phyloP scores from a whole-genome alignment of 163 green algal genomes.

The Coccomyxa subellipsoidea region DNA sequence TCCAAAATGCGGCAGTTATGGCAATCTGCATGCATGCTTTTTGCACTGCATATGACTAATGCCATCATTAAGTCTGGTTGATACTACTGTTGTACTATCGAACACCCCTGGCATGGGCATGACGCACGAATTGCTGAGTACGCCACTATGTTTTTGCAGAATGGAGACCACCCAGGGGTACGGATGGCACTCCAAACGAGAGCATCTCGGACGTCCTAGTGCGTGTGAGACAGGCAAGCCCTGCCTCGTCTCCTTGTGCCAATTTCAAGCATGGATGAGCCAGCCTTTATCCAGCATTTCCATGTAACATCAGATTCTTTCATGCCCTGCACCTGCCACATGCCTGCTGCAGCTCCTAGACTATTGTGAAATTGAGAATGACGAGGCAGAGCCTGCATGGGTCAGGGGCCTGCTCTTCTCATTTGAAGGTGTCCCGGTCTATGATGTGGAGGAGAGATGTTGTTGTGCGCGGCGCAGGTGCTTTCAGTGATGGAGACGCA shows the following conservation, averaged over 20 bases:
- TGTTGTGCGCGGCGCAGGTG: too few relatives aligned
- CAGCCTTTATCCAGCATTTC: too few relatives aligned
- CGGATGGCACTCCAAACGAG: constrained; percentile 77
- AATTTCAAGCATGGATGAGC: too few relatives aligned
- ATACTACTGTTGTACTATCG: not conserved
- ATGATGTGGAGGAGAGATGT: too few relatives aligned
- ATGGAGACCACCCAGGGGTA: constrained; percentile 33
- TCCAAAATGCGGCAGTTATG: not conserved
- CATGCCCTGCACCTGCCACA: too few relatives aligned
- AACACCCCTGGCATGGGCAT: too few relatives aligned
- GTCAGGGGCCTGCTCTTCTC: too few relatives aligned
- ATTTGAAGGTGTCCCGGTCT: too few relatives aligned
- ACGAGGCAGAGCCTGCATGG: too few relatives aligned
- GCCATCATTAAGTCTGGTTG: not conserved
- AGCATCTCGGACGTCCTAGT: constrained; percentile 68
- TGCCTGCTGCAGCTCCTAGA: too few relatives aligned
- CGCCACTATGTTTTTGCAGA: not conserved
- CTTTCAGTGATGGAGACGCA: constrained; percentile 49
- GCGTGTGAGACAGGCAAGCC: constrained; percentile 61
- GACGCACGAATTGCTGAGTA: not conserved
- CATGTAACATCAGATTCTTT: too few relatives aligned
- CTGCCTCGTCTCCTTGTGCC: not conserved
- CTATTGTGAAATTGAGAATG: too few relatives aligned
- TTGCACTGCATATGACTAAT: not conserved
- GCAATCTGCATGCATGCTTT: not conserved